Conservation (phyloP, 331 rosid species). For the Pyrus hybrid region DNA sequence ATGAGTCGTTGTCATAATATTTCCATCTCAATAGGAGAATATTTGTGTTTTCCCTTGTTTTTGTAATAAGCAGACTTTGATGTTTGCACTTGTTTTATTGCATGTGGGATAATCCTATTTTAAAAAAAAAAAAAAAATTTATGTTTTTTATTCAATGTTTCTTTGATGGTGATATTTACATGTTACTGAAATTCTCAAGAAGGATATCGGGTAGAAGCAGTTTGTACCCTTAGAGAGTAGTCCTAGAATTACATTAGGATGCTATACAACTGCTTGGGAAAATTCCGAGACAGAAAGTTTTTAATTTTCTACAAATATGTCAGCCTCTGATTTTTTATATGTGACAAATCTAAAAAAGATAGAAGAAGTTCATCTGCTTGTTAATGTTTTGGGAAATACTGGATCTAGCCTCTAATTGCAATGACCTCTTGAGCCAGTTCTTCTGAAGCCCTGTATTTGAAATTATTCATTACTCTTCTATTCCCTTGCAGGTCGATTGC, state of each 20-base stretch:
- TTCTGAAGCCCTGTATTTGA: background rate
- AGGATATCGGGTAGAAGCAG: background rate
- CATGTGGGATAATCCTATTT: background rate
- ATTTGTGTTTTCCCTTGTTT: background rate
- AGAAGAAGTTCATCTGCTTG: background rate
- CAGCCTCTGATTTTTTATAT: background rate
- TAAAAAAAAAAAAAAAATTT: too few species aligned
- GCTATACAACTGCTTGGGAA: background rate
- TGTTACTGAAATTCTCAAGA: background rate
- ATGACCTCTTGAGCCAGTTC: background rate
- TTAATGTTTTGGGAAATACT: background rate
- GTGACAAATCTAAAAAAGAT: background rate
- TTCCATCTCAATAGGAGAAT: background rate
- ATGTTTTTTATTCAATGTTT: background rate
- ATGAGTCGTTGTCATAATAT: background rate
- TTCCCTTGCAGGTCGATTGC: conserved; percentile 74
- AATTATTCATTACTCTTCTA: background rate
- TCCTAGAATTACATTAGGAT: background rate
- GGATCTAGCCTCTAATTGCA: background rate
- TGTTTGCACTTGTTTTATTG: background rate
- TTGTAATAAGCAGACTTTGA: background rate
- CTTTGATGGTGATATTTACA: background rate
- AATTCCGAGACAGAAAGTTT: background rate
- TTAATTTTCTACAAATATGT: background rate
- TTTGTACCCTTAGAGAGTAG: background rate